Evolutionary conservation across 1,284 basidiomycete species (phyloP).

Genomic region (Ceratobasidium sp.): DNA sequence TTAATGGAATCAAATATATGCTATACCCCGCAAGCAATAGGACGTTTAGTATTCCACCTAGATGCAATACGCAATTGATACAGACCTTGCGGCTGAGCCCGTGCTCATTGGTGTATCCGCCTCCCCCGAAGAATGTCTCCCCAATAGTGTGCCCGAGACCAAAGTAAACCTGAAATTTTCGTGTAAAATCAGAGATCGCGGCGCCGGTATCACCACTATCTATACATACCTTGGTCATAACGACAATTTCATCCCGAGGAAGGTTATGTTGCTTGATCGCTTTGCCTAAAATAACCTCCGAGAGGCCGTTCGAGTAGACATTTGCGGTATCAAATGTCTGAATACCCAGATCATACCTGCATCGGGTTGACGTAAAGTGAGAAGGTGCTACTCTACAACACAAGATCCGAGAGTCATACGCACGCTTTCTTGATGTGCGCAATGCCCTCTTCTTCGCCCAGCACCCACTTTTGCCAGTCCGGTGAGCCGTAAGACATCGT

Average conservation of each 20-base stretch:
- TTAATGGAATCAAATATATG: constrained; percentile 51
- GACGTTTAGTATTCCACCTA: background rate
- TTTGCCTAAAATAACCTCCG: constrained; percentile 62
- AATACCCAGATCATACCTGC: constrained; percentile 44
- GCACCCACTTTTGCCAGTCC: constrained; percentile 46
- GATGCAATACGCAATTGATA: background rate
- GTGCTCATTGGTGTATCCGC: constrained; percentile 41
- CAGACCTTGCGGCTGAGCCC: constrained; percentile 47
- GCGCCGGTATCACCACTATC: background rate
- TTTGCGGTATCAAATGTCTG: no score
- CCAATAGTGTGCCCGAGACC: constrained; percentile 4
- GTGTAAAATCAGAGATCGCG: background rate
- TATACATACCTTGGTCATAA: constrained; percentile 57
- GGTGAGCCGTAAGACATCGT: constrained; percentile 45
- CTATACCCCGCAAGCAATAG: constrained; percentile 47
- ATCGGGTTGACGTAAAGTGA: background rate
- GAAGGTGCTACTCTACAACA: background rate
- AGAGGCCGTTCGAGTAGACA: constrained; percentile 55
- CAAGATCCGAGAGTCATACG: constrained; percentile 1
- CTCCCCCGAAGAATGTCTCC: constrained; percentile 11
- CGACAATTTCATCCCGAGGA: constrained; percentile 61
- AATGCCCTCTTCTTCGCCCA: constrained; percentile 45
- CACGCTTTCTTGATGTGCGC: constrained; percentile 45
- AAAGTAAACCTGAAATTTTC: constrained; percentile 23
- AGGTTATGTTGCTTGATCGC: constrained; percentile 61